A percentile compares a stretch with the other conserved stretches of the same genome.
These are phyloP conservation scores for Sporothrix euskadiensis DNA, from an alignment of 2,329 filamentous ascomycete species.

Conservation along the genomic window DNA sequence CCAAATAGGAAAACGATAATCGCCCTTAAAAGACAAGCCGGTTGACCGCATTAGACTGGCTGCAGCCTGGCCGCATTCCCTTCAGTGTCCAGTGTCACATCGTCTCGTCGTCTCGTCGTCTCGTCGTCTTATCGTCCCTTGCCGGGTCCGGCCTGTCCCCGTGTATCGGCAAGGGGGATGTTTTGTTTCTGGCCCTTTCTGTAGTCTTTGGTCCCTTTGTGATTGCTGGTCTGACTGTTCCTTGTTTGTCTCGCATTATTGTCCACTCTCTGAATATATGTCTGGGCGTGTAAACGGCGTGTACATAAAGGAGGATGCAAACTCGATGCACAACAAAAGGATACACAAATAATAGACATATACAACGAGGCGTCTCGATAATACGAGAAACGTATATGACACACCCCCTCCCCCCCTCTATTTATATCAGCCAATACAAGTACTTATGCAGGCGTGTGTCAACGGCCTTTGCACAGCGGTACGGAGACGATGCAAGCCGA, in stretches of 20 bases:
- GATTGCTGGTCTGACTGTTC: not conserved
- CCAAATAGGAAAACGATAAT: not conserved
- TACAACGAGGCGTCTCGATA: not conserved
- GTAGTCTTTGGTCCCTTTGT: too few species aligned
- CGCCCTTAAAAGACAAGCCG: not conserved
- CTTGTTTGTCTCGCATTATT: not conserved
- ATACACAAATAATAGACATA: not conserved
- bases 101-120: not conserved
- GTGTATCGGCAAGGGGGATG: slow-evolving; percentile 6
- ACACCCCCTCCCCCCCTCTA: not conserved
- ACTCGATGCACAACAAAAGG: not conserved
- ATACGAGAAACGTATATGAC: slow-evolving; percentile 5
- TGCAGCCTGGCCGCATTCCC: not conserved
- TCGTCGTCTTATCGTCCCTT: not conserved
- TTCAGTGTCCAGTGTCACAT: not conserved
- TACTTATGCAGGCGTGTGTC: not conserved
- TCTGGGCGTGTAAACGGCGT: not conserved
- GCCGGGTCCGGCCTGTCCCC: not conserved
- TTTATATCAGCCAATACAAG: not conserved
- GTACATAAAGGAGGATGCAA: not conserved
- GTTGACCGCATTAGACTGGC: not conserved
- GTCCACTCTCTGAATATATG: not conserved
- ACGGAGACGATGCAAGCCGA: not conserved
- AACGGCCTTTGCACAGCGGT: not conserved
- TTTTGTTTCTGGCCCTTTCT: not conserved